Evolutionary conservation across 345 rosid genomes (phyloP).

Genomic region (Nasturtium officinale): DNA sequence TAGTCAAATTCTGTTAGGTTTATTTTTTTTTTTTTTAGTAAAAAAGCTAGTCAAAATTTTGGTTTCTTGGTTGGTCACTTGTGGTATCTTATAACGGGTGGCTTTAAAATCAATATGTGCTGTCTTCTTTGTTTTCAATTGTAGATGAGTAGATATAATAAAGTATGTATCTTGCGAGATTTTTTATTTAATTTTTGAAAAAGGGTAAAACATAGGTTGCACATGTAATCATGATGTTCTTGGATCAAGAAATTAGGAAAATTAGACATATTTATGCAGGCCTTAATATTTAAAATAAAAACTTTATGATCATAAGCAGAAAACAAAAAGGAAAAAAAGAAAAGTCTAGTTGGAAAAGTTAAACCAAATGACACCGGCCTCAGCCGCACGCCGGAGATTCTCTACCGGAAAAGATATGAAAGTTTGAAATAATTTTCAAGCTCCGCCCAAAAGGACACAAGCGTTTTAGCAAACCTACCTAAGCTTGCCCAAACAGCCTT

Average conservation of each 20-base stretch:
- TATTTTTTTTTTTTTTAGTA: background rate
- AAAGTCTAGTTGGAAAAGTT: conserved; percentile 31
- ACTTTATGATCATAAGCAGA: background rate
- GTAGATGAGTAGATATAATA: background rate
- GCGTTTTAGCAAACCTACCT: conserved; percentile 58
- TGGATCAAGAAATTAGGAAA: conserved; percentile 32
- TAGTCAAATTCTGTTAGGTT: conserved; percentile 27
- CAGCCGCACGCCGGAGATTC: conserved; percentile 23
- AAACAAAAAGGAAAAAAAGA: background rate
- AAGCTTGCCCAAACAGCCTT: conserved; percentile 71
- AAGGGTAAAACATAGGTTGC: conserved; percentile 38
- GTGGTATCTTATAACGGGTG: background rate
- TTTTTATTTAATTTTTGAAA: background rate
- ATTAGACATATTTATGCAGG: conserved; percentile 25
- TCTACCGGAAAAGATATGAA: conserved; percentile 7
- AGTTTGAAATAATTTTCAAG: no score
- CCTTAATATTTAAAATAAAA: conserved; percentile 29
- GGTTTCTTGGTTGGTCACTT: background rate
- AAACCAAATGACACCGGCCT: conserved; percentile 24
- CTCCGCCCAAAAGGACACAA: conserved; percentile 59
- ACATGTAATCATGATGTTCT: conserved; percentile 46
- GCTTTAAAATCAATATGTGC: background rate
- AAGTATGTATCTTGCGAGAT: background rate
- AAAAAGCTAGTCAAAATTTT: background rate
- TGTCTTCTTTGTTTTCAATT: background rate